These are phyloP conservation scores for Aspergillus spinulosporus DNA, from an alignment of 2,329 filamentous ascomycete species.

Conservation along the genomic window DNA sequence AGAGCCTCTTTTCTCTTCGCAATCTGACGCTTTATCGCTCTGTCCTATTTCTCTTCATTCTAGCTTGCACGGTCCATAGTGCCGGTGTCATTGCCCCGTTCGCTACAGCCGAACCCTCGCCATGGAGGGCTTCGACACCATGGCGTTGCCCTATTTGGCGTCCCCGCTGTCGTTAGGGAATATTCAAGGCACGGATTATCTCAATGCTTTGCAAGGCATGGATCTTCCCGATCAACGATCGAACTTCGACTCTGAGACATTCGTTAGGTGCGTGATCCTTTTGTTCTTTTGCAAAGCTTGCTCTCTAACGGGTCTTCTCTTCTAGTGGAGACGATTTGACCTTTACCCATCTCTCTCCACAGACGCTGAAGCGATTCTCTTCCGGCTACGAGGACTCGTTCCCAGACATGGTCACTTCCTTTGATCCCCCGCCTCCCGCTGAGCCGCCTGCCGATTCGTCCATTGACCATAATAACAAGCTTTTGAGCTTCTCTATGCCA, in stretches of 20 bases:
- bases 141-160: constrained; percentile 63
- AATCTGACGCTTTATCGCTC: neutral
- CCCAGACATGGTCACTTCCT: constrained; percentile 49
- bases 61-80: neutral
- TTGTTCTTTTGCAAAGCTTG: neutral
- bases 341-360: constrained; percentile 46
- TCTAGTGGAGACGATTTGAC: constrained; percentile 54
- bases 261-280: constrained; percentile 55
- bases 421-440: constrained; percentile 40
- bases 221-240: constrained; percentile 61
- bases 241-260: constrained; percentile 61
- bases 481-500: constrained; percentile 71
- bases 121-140: constrained; percentile 61
- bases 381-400: constrained; percentile 53
- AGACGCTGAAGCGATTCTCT: constrained; percentile 51
- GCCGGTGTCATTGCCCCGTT: neutral
- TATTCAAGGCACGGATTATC: constrained; percentile 50
- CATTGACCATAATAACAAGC: constrained; percentile 66
- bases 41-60: neutral
- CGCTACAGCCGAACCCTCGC: constrained; percentile 16
- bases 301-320: constrained; percentile 2
- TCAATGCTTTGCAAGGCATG: constrained; percentile 52
- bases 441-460: constrained; percentile 57
- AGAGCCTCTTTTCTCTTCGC: no score
- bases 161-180: constrained; percentile 58